Evolutionary conservation across 768 basidiomycete species (phyloP).

Genomic region (Fomitopsis serialis): DNA sequence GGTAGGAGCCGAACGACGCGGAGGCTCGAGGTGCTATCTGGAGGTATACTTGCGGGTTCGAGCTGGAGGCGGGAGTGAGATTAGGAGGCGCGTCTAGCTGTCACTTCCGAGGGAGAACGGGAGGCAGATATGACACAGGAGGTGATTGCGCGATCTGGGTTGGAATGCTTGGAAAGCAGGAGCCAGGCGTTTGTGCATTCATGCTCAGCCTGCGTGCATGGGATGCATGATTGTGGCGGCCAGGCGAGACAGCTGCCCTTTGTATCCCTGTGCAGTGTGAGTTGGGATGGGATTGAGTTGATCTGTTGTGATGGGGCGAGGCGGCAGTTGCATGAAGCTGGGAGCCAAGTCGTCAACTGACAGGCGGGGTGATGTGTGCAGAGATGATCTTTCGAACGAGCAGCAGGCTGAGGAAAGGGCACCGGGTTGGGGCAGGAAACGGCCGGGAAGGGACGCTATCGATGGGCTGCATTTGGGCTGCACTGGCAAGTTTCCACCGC

Average conservation of each 20-base stretch:
- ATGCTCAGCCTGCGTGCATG: too few relatives aligned
- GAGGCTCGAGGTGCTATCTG: background rate
- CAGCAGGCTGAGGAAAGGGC: background rate
- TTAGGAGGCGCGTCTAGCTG: background rate
- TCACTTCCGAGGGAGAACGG: background rate
- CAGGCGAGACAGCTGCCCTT: background rate
- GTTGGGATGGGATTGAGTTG: background rate
- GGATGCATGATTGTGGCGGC: background rate
- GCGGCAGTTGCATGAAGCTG: background rate
- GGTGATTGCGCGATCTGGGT: background rate
- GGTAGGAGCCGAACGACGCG: background rate
- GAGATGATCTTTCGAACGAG: background rate
- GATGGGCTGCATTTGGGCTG: background rate
- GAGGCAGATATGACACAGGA: background rate
- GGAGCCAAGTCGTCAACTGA: background rate
- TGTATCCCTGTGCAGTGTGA: background rate
- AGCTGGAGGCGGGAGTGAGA: background rate
- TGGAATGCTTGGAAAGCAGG: background rate
- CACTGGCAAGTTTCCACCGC: background rate
- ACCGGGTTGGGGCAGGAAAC: background rate
- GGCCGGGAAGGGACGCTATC: background rate
- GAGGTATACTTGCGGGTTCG: background rate
- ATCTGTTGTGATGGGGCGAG: background rate
- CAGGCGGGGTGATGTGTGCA: background rate
- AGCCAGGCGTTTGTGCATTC: background rate